These are phyloP conservation scores for Cyclotella cryptica DNA, from an alignment of 108 stramenopile species.

Conservation along the genomic window DNA sequence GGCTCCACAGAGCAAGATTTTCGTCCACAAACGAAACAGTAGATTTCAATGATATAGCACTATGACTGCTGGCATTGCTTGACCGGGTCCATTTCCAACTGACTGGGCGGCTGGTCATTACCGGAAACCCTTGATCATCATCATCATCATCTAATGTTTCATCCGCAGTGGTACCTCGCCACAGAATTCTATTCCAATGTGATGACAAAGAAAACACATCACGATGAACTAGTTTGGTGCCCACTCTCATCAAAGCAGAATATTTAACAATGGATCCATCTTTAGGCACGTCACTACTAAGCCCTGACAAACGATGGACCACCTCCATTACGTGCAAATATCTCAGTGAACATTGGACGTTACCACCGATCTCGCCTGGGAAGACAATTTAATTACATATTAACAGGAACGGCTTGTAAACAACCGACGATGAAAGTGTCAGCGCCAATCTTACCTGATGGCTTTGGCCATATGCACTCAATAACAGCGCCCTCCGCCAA, in stretches of 20 bases:
- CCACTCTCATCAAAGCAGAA: slow-evolving; percentile 38
- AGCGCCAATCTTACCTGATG: slow-evolving; percentile 1
- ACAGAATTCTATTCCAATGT: slow-evolving; percentile 16
- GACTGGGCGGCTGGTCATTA: slow-evolving; percentile 57
- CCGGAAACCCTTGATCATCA: slow-evolving; percentile 69
- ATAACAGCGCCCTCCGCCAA: slow-evolving; percentile 64
- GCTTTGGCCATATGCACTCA: slow-evolving; percentile 84
- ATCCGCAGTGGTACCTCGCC: slow-evolving; percentile 6
- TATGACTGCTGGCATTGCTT: slow-evolving; percentile 39
- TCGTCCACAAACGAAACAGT: slow-evolving; percentile 62
- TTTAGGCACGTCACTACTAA: not conserved
- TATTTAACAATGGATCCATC: slow-evolving; percentile 48
- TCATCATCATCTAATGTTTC: slow-evolving; percentile 20
- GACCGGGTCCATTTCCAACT: slow-evolving; percentile 68
- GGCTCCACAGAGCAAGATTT: slow-evolving; percentile 38
- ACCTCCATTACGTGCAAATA: slow-evolving; percentile 51
- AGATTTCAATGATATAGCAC: slow-evolving; percentile 72
- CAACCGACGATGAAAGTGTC: not conserved
- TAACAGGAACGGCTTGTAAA: not conserved
- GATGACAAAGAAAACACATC: slow-evolving; percentile 36
- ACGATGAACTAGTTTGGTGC: slow-evolving; percentile 35
- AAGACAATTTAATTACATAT: not conserved
- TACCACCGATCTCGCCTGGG: slow-evolving; percentile 58
- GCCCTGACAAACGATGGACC: slow-evolving; percentile 9
- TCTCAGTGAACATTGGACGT: slow-evolving; percentile 67